phyloP scores from a whole-genome alignment of 2,329 filamentous ascomycete genomes.

The Chaetomiaceae sp. region DNA sequence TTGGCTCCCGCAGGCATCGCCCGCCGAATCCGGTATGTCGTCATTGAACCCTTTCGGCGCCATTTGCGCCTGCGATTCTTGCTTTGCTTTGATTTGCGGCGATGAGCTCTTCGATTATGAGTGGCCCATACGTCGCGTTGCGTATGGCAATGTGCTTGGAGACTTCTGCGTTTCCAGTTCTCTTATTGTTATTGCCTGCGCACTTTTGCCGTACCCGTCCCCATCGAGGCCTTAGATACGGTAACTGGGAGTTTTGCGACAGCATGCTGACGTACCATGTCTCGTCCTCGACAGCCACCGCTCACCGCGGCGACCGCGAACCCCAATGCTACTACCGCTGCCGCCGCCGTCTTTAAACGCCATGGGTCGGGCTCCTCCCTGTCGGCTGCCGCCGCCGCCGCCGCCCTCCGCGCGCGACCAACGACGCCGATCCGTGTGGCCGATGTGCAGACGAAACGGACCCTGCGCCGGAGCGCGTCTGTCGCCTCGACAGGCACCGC shows the following conservation, averaged over 20 bases:
- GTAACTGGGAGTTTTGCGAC: background rate
- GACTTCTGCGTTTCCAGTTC: too few relatives aligned
- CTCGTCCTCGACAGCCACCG: slow-evolving; percentile 45
- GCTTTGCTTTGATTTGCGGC: slow-evolving; percentile 21
- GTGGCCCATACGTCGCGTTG: too few relatives aligned
- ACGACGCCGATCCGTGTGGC: slow-evolving; percentile 74
- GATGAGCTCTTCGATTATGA: too few relatives aligned
- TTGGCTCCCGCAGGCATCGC: slow-evolving; percentile 48
- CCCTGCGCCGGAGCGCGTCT: slow-evolving; percentile 66
- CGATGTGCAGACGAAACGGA: slow-evolving; percentile 84
- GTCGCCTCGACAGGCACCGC: slow-evolving; percentile 55
- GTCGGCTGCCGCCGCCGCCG: slow-evolving; percentile 80
- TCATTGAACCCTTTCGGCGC: slow-evolving; percentile 17
- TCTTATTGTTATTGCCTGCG: too few relatives aligned
- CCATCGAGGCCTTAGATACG: too few relatives aligned
- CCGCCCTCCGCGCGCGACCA: slow-evolving; percentile 73
- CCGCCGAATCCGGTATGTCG: slow-evolving; percentile 46
- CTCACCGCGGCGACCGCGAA: slow-evolving; percentile 60
- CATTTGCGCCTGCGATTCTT: too few relatives aligned
- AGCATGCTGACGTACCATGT: slow-evolving; percentile 9
- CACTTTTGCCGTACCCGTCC: too few relatives aligned
- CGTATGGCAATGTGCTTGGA: too few relatives aligned
- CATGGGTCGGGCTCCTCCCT: slow-evolving; percentile 60
- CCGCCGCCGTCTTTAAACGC: slow-evolving; percentile 72
- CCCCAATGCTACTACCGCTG: slow-evolving; percentile 72